Percentiles rank a stretch among this genome's conserved stretches.
phyloP scores from a whole-genome alignment of 23 red algal species.

The Pyropia yezoensis region DNA sequence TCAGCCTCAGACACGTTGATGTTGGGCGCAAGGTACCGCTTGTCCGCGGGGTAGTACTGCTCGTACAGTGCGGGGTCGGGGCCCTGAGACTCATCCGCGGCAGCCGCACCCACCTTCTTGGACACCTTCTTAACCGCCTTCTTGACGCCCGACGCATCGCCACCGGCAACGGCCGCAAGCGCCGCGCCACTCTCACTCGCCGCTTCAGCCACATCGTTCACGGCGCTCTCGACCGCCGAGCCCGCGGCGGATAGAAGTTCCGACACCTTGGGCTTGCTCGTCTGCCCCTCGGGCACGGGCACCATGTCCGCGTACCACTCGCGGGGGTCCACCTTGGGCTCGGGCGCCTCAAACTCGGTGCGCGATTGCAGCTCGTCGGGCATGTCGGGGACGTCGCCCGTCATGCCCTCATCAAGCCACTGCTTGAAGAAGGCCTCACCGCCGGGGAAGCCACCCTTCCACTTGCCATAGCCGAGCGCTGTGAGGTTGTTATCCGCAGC shows the following conservation, averaged over 20 bases:
- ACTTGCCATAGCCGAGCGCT: too few relatives aligned
- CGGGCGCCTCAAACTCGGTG: slow-evolving; percentile 2
- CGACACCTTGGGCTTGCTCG: neutral
- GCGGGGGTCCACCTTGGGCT: slow-evolving; percentile 22
- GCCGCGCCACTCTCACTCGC: neutral
- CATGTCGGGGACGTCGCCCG: slow-evolving; percentile 45
- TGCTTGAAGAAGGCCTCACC: slow-evolving; percentile 68
- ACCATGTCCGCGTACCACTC: slow-evolving; percentile 1
- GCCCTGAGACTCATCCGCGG: neutral
- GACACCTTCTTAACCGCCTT: neutral
- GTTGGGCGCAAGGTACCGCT: slow-evolving; percentile 38
- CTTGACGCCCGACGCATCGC: neutral
- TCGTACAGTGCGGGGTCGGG: slow-evolving; percentile 39
- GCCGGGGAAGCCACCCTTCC: slow-evolving; percentile 57
- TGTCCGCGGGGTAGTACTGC: slow-evolving; percentile 28
- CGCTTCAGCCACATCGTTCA: neutral
- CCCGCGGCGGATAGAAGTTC: neutral
- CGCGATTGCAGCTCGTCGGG: slow-evolving; percentile 29
- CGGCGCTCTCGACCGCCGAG: neutral
- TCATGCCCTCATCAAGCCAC: slow-evolving; percentile 53
- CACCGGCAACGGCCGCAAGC: neutral
- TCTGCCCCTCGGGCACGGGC: neutral
- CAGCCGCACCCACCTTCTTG: neutral
- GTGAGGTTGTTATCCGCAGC: too few relatives aligned
- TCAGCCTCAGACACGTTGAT: slow-evolving; percentile 21